Evolutionary conservation across 1,139 yeast genomes (phyloP), one percentile per base, ranked within the genome.

Genomic region (Saccharomyces hybrid): DNA sequence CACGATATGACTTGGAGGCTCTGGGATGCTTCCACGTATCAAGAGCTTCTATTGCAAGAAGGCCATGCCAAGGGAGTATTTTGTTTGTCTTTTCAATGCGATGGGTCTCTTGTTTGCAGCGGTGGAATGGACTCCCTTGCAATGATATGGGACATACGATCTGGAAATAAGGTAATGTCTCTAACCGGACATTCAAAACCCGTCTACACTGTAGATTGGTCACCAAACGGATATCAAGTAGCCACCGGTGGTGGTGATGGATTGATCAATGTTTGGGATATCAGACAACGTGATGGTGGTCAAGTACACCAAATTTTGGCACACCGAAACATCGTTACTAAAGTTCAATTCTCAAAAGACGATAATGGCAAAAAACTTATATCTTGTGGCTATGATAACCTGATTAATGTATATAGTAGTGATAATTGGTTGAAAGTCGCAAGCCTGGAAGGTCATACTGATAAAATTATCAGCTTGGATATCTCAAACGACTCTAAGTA

Each of bases 201-300:
- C 0, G 80, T 93, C 1, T 83, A 88, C 66, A 74, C 84, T 1
- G 67, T 84, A 49, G 91, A 82, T 60, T 91, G 95, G 86, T 76
- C 93, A 1, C 78, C 81, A 1, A 86, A 87, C 68, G 96, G 96
- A 0, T 78, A 78, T 62, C 84, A 86, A 54, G 64, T 90, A 4
- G 91, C 90, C 1, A 83, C 95, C 0, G 97, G 89, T 2, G 82
- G 96, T 58, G 96, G 88, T 0, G 98, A 91, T 69, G 83, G 91
- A 47, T 73, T 84, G 1, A 78, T 89, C 9, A 86, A 86, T 64
- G 76, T 91, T 1, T 93, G 98, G 98, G 99, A 93, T 71, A 55
- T 93, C 49, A 76, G 99, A 51, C 75, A 69, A 61, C 67, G 71
- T 1, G 11, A 68, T 66, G 44, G 11, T 2, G 51, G 80, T 77